These are phyloP conservation scores for Diaporthe sp. DNA, from an alignment of 2,329 filamentous ascomycete species.

Conservation along the genomic window DNA sequence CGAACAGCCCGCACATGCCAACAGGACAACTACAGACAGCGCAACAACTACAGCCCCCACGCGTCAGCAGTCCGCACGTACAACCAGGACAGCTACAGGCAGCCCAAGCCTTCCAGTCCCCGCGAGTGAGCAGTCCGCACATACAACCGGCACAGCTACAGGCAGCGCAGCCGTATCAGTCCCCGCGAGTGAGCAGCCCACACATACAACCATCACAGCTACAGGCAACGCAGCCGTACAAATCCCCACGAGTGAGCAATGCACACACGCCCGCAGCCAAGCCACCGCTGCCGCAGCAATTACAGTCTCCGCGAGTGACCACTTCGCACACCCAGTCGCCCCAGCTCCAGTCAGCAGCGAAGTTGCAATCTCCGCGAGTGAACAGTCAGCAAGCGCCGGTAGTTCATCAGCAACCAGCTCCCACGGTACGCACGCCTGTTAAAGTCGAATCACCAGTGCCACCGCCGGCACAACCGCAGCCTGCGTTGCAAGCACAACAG, in stretches of 20 bases:
- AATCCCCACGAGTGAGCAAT: background rate
- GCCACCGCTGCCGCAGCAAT: background rate
- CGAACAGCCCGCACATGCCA: constrained; percentile 20
- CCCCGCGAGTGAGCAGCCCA: background rate
- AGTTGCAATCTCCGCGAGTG: background rate
- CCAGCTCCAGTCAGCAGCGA: background rate
- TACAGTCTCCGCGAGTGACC: background rate
- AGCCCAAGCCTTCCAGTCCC: background rate
- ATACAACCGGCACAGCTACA: constrained; percentile 20
- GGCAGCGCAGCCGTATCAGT: background rate
- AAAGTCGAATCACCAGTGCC: constrained; percentile 3
- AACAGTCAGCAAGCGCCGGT: background rate
- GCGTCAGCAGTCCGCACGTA: constrained; percentile 1
- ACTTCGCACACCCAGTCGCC: constrained; percentile 1
- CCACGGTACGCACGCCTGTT: background rate
- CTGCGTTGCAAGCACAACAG: constrained; percentile 12
- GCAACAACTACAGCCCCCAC: background rate
- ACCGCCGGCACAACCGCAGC: background rate
- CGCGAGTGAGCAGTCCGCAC: background rate
- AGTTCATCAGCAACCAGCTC: background rate
- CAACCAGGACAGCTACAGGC: background rate
- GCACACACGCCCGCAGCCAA: background rate
- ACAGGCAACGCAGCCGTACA: constrained; percentile 2
- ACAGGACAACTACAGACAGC: background rate
- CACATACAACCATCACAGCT: constrained; percentile 15